These are phyloP conservation scores for Chalciporus piperatoides DNA, from an alignment of 1,284 basidiomycete genomes.

Conservation along the genomic window DNA sequence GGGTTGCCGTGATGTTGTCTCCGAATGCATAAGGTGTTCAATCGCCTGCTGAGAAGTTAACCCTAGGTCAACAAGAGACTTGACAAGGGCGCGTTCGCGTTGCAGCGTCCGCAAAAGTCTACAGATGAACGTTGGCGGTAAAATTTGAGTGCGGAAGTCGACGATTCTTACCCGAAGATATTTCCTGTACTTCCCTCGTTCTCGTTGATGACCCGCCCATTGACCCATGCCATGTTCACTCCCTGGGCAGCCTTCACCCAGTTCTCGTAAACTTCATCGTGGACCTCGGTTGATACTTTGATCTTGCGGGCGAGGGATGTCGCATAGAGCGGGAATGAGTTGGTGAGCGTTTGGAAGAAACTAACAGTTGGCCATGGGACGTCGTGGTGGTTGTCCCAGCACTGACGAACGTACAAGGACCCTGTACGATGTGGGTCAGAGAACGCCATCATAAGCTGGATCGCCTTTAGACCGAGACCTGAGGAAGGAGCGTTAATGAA, in stretches of 20 bases:
- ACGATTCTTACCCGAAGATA: slow-evolving; percentile 45
- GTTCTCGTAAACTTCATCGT: slow-evolving; percentile 57
- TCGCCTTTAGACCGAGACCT: slow-evolving; percentile 73
- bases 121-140: background rate
- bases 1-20: slow-evolving; percentile 17
- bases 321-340: slow-evolving; percentile 87
- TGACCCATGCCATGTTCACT: slow-evolving; percentile 67
- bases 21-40: slow-evolving; percentile 64
- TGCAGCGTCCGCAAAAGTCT: slow-evolving; percentile 70
- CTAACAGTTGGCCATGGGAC: slow-evolving; percentile 42
- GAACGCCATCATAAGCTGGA: slow-evolving; percentile 68
- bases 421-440: slow-evolving; percentile 12
- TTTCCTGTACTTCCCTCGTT: slow-evolving; percentile 59
- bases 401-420: slow-evolving; percentile 16
- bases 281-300: slow-evolving; percentile 47
- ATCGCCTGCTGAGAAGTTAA: slow-evolving; percentile 64
- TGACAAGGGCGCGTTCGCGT: slow-evolving; percentile 68
- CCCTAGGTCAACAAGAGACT: slow-evolving; percentile 58
- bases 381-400: slow-evolving; percentile 16
- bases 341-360: slow-evolving; percentile 69
- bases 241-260: slow-evolving; percentile 53
- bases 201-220: slow-evolving; percentile 62
- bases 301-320: slow-evolving; percentile 68
- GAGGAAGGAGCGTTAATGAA: slow-evolving; percentile 4
- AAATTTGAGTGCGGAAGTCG: background rate